Conservation (phyloP, 1,284 basidiomycete genomes). For the Ustilago xerochloae region DNA sequence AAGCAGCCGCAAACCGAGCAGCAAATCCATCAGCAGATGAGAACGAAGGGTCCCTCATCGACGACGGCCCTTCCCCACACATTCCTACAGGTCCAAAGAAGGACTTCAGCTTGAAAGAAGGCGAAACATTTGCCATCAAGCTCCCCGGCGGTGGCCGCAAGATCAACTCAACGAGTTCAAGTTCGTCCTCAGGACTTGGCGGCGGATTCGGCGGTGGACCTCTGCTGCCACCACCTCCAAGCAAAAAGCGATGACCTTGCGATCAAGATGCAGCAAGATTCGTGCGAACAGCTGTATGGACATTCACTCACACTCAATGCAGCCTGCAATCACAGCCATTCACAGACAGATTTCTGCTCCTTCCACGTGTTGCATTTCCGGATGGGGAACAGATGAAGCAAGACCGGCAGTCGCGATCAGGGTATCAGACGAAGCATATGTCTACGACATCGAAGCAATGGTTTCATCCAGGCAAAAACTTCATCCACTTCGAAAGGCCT, state of each 20-base stretch:
- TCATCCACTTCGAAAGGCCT: constrained; percentile 50
- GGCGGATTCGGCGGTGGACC: constrained; percentile 27
- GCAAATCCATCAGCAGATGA: constrained; percentile 17
- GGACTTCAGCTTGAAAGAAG: constrained; percentile 95
- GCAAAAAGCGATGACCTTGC: constrained; percentile 36
- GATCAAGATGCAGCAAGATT: too few species aligned
- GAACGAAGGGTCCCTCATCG: constrained; percentile 17
- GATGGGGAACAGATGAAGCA: neutral
- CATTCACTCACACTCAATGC: neutral
- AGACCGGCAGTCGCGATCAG: neutral
- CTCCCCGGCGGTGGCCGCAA: constrained; percentile 50
- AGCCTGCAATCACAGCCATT: neutral
- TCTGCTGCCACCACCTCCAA: constrained; percentile 53
- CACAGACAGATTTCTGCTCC: neutral
- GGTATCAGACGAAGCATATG: neutral
- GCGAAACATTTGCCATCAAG: constrained; percentile 82
- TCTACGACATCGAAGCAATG: too few species aligned
- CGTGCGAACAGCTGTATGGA: too few species aligned
- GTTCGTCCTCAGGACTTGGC: constrained; percentile 29
- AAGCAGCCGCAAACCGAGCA: constrained; percentile 37
- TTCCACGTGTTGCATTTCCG: neutral
- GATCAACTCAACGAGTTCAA: constrained; percentile 26
- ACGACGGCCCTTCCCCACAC: constrained; percentile 61
- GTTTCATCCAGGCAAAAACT: constrained; percentile 23
- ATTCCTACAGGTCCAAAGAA: constrained; percentile 78